Conservation (phyloP, 1,284 basidiomycete species). For the Wallemia ichthyophaga region DNA sequence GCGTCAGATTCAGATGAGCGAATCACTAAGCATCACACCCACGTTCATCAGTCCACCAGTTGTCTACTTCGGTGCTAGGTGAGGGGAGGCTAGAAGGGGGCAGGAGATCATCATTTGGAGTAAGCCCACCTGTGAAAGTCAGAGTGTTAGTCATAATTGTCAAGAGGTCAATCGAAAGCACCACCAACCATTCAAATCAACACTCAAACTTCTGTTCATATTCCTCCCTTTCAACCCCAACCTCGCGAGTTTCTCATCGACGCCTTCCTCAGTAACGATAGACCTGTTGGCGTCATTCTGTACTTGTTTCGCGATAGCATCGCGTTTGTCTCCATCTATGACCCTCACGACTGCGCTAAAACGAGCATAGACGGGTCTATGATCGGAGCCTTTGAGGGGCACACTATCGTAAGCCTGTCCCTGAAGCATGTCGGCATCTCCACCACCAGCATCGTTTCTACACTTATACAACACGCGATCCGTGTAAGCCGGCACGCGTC, state of each 20-base stretch:
- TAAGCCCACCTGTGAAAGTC: no score
- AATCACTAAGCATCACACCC: neutral
- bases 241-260: conserved; percentile 36
- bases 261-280: conserved; percentile 28
- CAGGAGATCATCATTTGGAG: no score
- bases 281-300: conserved; percentile 25
- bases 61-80: neutral
- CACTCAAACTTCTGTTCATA: neutral
- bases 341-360: conserved; percentile 47
- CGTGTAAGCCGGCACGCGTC: conserved; percentile 90
- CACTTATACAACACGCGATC: conserved; percentile 14
- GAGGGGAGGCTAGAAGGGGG: neutral
- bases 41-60: neutral
- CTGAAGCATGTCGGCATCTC: no score
- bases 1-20: neutral
- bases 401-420: no score
- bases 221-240: conserved; percentile 9
- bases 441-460: conserved; percentile 4
- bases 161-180: no score
- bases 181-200: no score
- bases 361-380: conserved; percentile 66
- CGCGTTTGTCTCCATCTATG: conserved; percentile 43
- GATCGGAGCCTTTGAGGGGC: conserved; percentile 73
- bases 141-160: no score
- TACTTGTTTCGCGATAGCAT: conserved; percentile 34